A percentile compares a stretch with the other conserved stretches of the same genome.
Evolutionary conservation across 192 early-diverging fungal species (phyloP).

Genomic region (Oehlia diaphana): DNA sequence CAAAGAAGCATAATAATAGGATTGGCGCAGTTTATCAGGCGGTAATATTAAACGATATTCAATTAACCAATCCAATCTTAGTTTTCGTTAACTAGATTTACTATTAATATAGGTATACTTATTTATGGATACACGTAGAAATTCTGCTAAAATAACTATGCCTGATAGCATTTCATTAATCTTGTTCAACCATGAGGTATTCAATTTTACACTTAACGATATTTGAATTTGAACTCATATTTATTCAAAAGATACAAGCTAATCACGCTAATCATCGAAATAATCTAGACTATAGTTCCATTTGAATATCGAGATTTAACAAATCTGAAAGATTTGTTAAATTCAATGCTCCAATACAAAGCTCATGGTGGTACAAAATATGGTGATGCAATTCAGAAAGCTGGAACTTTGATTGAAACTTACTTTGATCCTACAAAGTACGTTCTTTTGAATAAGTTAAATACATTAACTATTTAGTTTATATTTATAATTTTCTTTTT

Average conservation of each 20-base stretch:
- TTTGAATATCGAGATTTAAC: constrained; percentile 14
- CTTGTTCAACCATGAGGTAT: neutral
- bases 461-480: too few relatives aligned
- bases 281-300: neutral
- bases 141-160: neutral
- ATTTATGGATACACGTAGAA: constrained; percentile 22
- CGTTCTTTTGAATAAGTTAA: too few relatives aligned
- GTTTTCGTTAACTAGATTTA: too few relatives aligned
- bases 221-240: neutral
- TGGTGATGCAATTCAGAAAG: constrained; percentile 10
- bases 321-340: neutral
- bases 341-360: neutral
- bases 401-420: neutral
- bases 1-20: constrained; percentile 12
- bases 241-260: neutral
- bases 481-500: too few relatives aligned
- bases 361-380: constrained; percentile 4
- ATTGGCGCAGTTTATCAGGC: constrained; percentile 27
- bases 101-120: neutral
- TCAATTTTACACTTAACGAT: neutral
- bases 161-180: constrained; percentile 27
- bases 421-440: constrained; percentile 18
- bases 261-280: neutral
- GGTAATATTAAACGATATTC: neutral
- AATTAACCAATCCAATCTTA: neutral